These are phyloP conservation scores for Taiozyma sp. DNA, from an alignment of 1,139 yeast genomes.

Conservation along the genomic window DNA sequence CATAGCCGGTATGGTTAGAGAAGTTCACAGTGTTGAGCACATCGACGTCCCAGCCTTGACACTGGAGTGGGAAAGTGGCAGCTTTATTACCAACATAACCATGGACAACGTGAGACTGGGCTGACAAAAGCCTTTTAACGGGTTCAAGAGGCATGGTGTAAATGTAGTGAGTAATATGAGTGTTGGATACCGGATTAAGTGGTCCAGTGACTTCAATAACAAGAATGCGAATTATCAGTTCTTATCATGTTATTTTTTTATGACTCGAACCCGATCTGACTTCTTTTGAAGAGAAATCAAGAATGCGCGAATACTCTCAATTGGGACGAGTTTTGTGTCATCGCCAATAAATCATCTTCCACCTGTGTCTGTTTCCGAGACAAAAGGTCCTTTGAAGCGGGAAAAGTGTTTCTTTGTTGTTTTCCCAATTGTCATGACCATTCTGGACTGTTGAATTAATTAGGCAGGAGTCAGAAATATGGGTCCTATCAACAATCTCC, in stretches of 20 bases:
- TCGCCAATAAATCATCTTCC: no score
- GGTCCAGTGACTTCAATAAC: no score
- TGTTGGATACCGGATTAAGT: no score
- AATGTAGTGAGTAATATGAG: not conserved
- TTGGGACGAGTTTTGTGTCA: not conserved
- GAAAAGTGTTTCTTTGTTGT: no score
- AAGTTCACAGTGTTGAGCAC: constrained; percentile 58
- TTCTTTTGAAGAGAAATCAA: not conserved
- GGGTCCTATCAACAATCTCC: no score
- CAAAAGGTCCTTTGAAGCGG: no score
- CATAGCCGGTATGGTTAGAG: constrained; percentile 69
- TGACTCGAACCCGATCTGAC: not conserved
- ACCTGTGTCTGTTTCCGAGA: no score
- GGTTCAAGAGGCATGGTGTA: constrained; percentile 5
- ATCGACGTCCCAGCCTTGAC: constrained; percentile 66
- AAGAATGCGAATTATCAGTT: not conserved
- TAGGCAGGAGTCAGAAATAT: no score
- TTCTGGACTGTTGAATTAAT: no score
- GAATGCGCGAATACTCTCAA: not conserved
- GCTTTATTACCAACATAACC: constrained; percentile 67
- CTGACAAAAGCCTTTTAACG: constrained; percentile 25
- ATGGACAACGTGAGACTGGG: constrained; percentile 67
- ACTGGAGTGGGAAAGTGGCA: constrained; percentile 59
- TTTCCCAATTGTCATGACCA: no score
- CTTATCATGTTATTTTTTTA: not conserved